A percentile compares a stretch with the other conserved stretches of the same genome.
Conservation (phyloP, 768 basidiomycete genomes). For the Serendipita sp. region DNA sequence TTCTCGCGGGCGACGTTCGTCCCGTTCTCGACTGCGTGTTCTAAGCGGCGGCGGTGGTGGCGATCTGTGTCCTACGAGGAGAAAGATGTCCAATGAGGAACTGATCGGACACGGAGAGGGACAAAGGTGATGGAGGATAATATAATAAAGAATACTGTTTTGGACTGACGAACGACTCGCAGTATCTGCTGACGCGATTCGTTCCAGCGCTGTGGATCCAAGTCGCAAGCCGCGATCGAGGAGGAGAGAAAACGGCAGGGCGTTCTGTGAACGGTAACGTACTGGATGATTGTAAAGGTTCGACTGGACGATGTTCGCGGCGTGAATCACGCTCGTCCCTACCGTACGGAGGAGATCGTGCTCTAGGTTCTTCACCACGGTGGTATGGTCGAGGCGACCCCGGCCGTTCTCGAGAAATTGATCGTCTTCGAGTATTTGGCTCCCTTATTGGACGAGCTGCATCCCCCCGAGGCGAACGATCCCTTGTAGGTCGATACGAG, state of each 20-base stretch:
- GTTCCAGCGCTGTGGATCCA: not conserved
- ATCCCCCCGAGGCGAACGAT: not conserved
- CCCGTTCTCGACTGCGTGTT: not conserved
- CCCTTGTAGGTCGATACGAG: not conserved
- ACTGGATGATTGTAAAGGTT: conserved; percentile 4
- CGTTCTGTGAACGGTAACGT: conserved; percentile 1
- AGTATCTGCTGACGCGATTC: not conserved
- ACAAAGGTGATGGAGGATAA: not conserved
- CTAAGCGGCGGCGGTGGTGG: not conserved
- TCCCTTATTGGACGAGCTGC: not conserved
- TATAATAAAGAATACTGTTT: not conserved
- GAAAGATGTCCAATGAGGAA: conserved; percentile 4
- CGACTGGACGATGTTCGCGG: not conserved
- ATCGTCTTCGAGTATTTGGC: not conserved
- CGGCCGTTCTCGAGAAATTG: not conserved
- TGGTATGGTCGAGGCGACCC: not conserved
- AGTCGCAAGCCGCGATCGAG: not conserved
- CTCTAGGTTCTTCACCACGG: not conserved
- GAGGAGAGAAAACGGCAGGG: not conserved
- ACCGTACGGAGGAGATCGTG: not conserved
- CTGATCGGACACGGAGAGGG: not conserved
- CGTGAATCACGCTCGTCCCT: not conserved
- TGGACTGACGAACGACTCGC: not conserved
- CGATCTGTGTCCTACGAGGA: not conserved
- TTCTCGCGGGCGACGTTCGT: not conserved